phyloP scores from a whole-genome alignment of 202 grass and related monocot genomes.

The Alloteropsis angusta region DNA sequence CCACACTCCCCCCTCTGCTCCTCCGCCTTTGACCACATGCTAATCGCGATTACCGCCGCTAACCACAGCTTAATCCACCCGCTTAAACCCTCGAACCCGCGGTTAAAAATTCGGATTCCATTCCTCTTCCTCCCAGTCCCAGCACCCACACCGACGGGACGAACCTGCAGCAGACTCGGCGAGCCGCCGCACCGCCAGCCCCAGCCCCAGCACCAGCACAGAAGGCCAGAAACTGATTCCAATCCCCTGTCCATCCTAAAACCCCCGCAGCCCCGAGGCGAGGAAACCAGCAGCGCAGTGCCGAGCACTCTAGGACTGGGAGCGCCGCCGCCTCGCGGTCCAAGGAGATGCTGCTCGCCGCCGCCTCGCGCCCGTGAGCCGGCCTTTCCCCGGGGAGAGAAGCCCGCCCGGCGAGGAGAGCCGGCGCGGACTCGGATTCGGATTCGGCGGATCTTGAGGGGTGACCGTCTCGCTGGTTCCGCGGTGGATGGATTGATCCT shows the following conservation, averaged over 20 bases:
- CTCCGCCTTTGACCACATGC: background rate
- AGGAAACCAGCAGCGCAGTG: background rate
- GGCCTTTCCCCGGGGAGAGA: background rate
- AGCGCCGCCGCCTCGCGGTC: background rate
- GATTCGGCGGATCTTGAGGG: slow-evolving; percentile 18
- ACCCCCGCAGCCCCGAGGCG: background rate
- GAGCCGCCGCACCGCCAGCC: background rate
- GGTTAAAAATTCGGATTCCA: background rate
- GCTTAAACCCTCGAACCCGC: background rate
- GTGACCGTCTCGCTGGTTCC: background rate
- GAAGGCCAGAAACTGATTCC: background rate
- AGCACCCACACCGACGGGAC: background rate
- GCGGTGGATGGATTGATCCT: background rate
- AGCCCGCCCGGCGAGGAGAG: background rate
- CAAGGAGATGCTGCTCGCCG: background rate
- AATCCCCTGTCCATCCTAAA: background rate
- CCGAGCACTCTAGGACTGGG: background rate
- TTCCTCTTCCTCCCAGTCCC: background rate
- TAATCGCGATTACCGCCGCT: background rate
- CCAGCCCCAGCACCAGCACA: background rate
- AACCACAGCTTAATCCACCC: background rate
- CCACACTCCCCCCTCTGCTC: background rate
- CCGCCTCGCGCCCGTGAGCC: background rate
- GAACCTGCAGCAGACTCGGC: background rate
- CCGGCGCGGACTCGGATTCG: background rate